These are phyloP conservation scores for Diaporthe destruens DNA, from an alignment of 2,329 filamentous ascomycete species.

Conservation along the genomic window DNA sequence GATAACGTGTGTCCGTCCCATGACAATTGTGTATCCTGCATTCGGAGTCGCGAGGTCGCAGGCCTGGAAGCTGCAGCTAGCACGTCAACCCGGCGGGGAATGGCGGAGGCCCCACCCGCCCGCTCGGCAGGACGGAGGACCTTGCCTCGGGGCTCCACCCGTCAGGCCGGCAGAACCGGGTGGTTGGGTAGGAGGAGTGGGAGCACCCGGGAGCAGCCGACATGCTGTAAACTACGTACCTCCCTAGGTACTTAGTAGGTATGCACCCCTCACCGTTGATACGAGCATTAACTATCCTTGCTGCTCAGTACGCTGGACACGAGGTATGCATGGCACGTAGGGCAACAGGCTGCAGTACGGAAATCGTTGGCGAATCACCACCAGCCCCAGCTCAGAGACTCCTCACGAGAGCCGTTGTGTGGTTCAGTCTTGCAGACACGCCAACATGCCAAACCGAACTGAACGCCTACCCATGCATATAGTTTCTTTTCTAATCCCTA, in stretches of 20 bases:
- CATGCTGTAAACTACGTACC: background rate
- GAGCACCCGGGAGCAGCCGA: background rate
- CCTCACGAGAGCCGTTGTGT: background rate
- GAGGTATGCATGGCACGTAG: background rate
- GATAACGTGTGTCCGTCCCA: background rate
- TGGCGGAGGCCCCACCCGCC: constrained; percentile 38
- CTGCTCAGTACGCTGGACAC: background rate
- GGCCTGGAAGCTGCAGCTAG: constrained; percentile 36
- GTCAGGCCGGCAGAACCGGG: background rate
- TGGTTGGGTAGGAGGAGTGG: background rate
- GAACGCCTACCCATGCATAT: no score
- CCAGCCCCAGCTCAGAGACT: background rate
- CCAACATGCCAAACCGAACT: no score
- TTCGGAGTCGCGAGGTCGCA: background rate
- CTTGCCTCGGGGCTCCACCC: background rate
- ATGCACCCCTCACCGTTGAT: no score
- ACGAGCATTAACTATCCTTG: no score
- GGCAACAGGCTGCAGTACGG: background rate
- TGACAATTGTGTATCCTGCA: background rate
- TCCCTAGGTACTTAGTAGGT: no score
- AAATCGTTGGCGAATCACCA: background rate
- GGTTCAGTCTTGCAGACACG: no score
- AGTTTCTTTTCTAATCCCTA: no score
- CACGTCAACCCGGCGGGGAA: constrained; percentile 39
- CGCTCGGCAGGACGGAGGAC: background rate